These are phyloP conservation scores for Zygoascus hellenicus DNA, from an alignment of 1,139 yeast genomes.

Conservation along the genomic window DNA sequence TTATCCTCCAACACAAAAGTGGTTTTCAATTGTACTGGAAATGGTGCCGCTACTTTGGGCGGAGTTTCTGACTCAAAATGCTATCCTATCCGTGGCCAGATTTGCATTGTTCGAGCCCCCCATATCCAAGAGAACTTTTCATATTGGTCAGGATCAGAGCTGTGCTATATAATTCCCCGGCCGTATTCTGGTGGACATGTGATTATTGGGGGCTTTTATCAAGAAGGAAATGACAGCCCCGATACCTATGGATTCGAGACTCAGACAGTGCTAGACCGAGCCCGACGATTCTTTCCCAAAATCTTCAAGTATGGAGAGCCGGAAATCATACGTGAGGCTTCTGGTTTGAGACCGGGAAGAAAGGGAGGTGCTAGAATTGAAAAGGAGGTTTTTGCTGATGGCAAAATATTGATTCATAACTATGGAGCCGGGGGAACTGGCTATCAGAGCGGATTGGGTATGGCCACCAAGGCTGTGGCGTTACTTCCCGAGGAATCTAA, in stretches of 20 bases:
- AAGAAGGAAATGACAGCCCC: constrained; percentile 50
- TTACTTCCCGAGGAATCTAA: constrained; percentile 20
- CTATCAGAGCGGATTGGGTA: constrained; percentile 65
- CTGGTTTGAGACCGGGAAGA: constrained; percentile 67
- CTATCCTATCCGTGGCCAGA: constrained; percentile 66
- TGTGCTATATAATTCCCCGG: constrained; percentile 58
- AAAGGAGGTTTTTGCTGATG: constrained; percentile 36
- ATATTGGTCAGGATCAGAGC: constrained; percentile 18
- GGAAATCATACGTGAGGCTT: constrained; percentile 48
- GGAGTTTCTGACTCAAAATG: constrained; percentile 52
- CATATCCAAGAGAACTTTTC: constrained; percentile 27
- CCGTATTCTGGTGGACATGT: constrained; percentile 57
- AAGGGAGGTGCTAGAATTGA: constrained; percentile 65
- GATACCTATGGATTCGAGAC: constrained; percentile 51
- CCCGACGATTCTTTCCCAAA: constrained; percentile 50
- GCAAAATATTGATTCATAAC: constrained; percentile 49
- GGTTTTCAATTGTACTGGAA: constrained; percentile 67
- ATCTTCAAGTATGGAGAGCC: constrained; percentile 37
- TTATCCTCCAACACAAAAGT: constrained; percentile 32
- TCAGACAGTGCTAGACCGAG: constrained; percentile 51
- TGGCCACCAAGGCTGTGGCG: constrained; percentile 47
- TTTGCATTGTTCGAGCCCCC: constrained; percentile 51
- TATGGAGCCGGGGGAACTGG: constrained; percentile 79
- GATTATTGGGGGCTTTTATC: constrained; percentile 63
- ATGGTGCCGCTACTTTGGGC: constrained; percentile 51